phyloP scores from a whole-genome alignment of 495 filamentous ascomycete genomes.

The Friedmanniomyces simplex region DNA sequence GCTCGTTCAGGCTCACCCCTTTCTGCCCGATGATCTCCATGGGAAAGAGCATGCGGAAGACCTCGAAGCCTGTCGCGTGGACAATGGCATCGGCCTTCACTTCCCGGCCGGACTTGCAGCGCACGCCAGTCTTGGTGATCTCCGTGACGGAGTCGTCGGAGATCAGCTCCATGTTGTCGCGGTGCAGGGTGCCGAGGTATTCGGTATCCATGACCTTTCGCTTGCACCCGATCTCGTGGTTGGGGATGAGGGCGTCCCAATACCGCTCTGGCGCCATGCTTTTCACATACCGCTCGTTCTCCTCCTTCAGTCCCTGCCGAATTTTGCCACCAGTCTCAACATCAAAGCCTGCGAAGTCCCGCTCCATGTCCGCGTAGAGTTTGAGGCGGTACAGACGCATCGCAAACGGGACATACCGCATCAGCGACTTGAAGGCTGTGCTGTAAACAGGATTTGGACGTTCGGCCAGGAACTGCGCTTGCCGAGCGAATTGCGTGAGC shows the following conservation, averaged over 20 bases:
- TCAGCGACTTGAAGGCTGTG: conserved; percentile 20
- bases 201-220: conserved; percentile 28
- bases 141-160: conserved; percentile 22
- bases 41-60: conserved; percentile 26
- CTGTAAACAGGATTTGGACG: conserved; percentile 23
- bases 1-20: conserved; percentile 22
- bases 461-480: conserved; percentile 26
- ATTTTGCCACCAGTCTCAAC: conserved; percentile 18
- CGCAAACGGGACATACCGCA: conserved; percentile 25
- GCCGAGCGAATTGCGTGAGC: conserved; percentile 26
- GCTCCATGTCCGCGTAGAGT: conserved; percentile 26
- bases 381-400: conserved; percentile 26
- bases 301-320: conserved; percentile 16
- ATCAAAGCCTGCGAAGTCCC: conserved; percentile 26
- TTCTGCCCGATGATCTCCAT: conserved; percentile 24
- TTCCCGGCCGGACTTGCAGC: conserved; percentile 17
- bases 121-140: conserved; percentile 19
- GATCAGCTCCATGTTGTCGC: conserved; percentile 23
- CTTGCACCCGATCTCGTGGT: conserved; percentile 28
- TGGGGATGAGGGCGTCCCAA: conserved; percentile 25
- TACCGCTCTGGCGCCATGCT: conserved; percentile 25
- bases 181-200: conserved; percentile 24
- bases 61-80: conserved; percentile 27
- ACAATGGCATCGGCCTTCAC: conserved; percentile 28
- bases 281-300: conserved; percentile 25